Base-by-base conservation (phyloP, 805 yeast genomes). In the Nakazawaea ishiwadae region DNA sequence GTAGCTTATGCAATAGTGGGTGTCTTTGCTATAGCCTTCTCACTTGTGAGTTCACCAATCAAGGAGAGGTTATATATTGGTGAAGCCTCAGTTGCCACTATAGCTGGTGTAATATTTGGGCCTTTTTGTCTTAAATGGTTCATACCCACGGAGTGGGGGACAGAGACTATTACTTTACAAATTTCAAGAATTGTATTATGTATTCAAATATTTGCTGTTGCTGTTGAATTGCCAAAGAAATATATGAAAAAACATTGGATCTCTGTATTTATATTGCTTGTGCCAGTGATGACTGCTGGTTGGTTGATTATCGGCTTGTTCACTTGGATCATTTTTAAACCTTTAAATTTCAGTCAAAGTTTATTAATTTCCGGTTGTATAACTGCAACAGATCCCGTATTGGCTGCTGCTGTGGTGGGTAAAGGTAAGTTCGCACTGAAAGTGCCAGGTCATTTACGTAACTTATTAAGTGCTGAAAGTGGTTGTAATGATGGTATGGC, bases 401-500 rank as follows among this genome's bases (percentile, higher is more conserved):
- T 81, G 53, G 80, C 84, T 3, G 83, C 83, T 31, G 84, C 86
- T 1, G 81, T 81, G 31, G 86, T 83, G 23, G 81, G 82, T 64
- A 79, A 79, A 47, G 88, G 88, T 40, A 75, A 75, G 49, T 82
- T 82, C 55, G 85, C 87, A 7, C 75, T 74, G 51, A 62, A 79
- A 47, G 84, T 82, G 26, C 78, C 82, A 3, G 79, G 79, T 10
- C 78, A 75, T 48, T 66, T 82, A 44, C 63, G 85, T 48, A 71
- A 79, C 48, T 62, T 82, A 40, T 62, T 82, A 35, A 68, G 80
- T 24, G 86, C 87, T 1, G 90, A 82, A 52, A 77, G 86, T 1
- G 89, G 84, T 3, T 81, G 87, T 50, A 83, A 82, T 53, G 90
- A 82, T 54, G 89, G 89, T 32, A 70, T 77, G 68, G 80, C 81